Percentiles rank a stretch among this genome's conserved stretches.
phyloP scores from a whole-genome alignment of 495 filamentous ascomycete genomes.

The Tetracladium marchalianum region DNA sequence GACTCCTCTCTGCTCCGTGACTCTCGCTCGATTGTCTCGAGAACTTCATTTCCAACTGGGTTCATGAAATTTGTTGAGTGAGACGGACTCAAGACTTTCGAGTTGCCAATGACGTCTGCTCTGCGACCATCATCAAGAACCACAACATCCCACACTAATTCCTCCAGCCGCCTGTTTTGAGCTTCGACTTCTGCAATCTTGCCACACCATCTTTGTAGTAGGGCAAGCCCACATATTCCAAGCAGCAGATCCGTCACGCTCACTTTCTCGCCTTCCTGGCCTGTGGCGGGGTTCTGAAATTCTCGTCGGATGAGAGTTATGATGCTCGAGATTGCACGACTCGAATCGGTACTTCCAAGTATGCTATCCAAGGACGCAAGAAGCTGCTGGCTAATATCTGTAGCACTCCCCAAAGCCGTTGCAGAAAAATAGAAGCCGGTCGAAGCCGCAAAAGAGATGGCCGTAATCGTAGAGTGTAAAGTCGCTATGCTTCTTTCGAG shows the following conservation, averaged over 20 bases:
- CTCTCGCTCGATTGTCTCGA: conserved; percentile 39
- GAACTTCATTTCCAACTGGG: conserved; percentile 28
- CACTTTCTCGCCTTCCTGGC: conserved; percentile 48
- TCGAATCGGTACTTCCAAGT: conserved; percentile 69
- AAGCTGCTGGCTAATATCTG: conserved; percentile 54
- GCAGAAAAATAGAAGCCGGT: conserved; percentile 62
- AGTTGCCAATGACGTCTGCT: conserved; percentile 46
- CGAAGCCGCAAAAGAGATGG: conserved; percentile 56
- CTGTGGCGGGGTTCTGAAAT: conserved; percentile 53
- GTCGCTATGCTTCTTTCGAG: conserved; percentile 53
- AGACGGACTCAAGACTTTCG: conserved; percentile 13
- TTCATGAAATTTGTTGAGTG: conserved; percentile 22
- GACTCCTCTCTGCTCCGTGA: conserved; percentile 21
- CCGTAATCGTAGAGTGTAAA: conserved; percentile 52
- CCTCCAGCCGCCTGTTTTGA: conserved; percentile 42
- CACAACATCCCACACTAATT: conserved; percentile 73
- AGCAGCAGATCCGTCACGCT: conserved; percentile 56
- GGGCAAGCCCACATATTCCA: conserved; percentile 59
- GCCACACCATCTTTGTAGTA: conserved; percentile 59
- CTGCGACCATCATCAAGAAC: conserved; percentile 53
- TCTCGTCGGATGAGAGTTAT: conserved; percentile 64
- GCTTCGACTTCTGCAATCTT: conserved; percentile 47
- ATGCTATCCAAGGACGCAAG: conserved; percentile 62
- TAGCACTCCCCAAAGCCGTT: conserved; percentile 49
- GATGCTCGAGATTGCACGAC: conserved; percentile 70